Evolutionary conservation across 2,329 filamentous ascomycete species (phyloP), one percentile per base, ranked within the genome.

Genomic region (Acrocalymma vagum): DNA sequence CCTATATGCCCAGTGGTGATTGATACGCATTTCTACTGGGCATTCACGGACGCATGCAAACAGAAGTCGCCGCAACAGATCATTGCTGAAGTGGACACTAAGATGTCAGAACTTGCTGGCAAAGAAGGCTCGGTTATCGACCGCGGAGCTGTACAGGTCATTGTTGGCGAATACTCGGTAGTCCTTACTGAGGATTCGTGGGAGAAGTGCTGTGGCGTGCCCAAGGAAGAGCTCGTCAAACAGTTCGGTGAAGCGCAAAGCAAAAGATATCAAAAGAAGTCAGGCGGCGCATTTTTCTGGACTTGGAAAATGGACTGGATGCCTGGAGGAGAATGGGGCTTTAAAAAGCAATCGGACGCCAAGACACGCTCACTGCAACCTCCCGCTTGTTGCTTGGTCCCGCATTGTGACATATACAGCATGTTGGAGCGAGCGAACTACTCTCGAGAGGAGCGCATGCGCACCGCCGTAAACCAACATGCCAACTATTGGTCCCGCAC

Each of bases 281-380:
- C 77, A 10, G 77, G 76, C 3, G 81, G 81, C 2, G 72, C 71
- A 21, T 82, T 77, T 54, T 84, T 84, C 66, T 83, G 81, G 81
- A 83, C 81, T 0, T 79, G 72, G 55, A 80, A 80, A 38, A 83
- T 83, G 79, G 74, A 81, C 48, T 83, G 80, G 79, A 80, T 81
- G 74, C 74, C 76, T n/a, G 81, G 80, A 9, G 80, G 80, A 9
- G 80, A 81, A 60, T 84, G 81, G 81, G 80, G 80, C 0, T 83
- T 84, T 63, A 72, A 73, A 14, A 72, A 77, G 24, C 78, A 81
- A 63, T 73, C 70, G 7, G 73, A 78, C 15, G 72, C 70, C 15
- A 66, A 17, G 10, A 18, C 16, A 13, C 17, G 51, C 15, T 27
- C 42, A 3, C n/a, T 30, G 14, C 38, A 53, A 21, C 48, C 55